A percentile compares a stretch with the other conserved stretches of the same genome.
Conservation (phyloP, 2,329 filamentous ascomycete genomes). For the Dactylellina haptotyla region DNA sequence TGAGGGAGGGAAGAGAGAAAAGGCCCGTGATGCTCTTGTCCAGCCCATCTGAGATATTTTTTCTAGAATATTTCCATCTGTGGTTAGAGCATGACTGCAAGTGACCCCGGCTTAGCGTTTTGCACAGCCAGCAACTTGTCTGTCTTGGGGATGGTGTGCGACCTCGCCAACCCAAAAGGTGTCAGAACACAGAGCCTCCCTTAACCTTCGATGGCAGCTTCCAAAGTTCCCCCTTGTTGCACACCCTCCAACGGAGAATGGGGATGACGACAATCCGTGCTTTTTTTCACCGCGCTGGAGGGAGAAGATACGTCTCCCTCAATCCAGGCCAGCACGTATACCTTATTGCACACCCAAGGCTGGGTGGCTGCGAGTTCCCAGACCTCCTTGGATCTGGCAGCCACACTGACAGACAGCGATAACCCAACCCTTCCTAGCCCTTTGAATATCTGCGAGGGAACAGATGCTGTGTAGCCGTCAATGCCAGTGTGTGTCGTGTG, state of each 20-base stretch:
- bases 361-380: conserved; percentile 4
- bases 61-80: conserved; percentile 39
- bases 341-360: too few relatives aligned
- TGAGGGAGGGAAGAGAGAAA: neutral
- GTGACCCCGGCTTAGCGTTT: conserved; percentile 12
- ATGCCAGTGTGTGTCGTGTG: conserved; percentile 13
- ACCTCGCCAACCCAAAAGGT: neutral
- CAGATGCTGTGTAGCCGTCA: conserved; percentile 1
- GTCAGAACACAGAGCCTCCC: conserved; percentile 19
- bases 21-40: neutral
- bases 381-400: neutral
- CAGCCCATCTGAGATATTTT: conserved; percentile 13
- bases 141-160: conserved; percentile 11
- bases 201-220: too few relatives aligned
- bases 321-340: too few relatives aligned
- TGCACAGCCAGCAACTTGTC: conserved; percentile 25
- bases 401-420: neutral
- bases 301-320: too few relatives aligned
- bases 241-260: neutral
- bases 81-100: conserved; percentile 3
- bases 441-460: conserved; percentile 10
- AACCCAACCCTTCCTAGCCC: neutral
- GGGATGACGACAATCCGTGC: conserved; percentile 13
- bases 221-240: too few relatives aligned
- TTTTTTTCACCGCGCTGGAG: neutral